phyloP scores from a whole-genome alignment of 2,329 filamentous ascomycete species.

The Alternaria sp. region DNA sequence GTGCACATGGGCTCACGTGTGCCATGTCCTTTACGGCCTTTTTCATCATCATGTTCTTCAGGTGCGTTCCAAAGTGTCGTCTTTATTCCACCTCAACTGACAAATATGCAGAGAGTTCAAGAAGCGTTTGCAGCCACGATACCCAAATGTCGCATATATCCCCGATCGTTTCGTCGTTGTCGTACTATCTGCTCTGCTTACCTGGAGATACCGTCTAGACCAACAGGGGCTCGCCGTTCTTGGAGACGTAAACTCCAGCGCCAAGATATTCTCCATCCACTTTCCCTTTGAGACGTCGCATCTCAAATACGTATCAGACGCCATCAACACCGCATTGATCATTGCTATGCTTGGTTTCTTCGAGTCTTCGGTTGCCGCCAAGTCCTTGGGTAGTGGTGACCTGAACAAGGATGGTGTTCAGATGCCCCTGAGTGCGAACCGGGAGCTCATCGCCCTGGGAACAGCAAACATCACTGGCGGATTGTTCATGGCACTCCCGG shows the following conservation, averaged over 20 bases:
- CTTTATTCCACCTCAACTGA: constrained; percentile 17
- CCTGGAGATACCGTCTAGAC: constrained; percentile 82
- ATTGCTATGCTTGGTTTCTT: constrained; percentile 98
- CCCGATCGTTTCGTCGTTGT: constrained; percentile 93
- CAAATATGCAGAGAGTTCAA: constrained; percentile 73
- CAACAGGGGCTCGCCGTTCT: constrained; percentile 81
- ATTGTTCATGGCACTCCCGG: constrained; percentile 90
- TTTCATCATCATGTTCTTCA: constrained; percentile 86
- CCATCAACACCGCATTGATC: constrained; percentile 89
- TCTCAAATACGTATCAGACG: constrained; percentile 83
- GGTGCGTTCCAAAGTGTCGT: constrained; percentile 61
- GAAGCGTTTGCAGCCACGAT: constrained; percentile 78
- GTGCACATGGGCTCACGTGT: constrained; percentile 78
- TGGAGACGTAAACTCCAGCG: constrained; percentile 79
- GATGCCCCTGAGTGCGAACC: constrained; percentile 86
- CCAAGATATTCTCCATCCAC: constrained; percentile 78
- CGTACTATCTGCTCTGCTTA: constrained; percentile 80
- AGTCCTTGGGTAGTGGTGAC: constrained; percentile 72
- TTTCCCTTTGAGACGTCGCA: constrained; percentile 84
- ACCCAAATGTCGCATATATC: constrained; percentile 83
- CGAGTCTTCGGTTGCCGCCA: constrained; percentile 94
- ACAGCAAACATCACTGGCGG: constrained; percentile 90
- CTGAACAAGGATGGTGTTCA: constrained; percentile 70
- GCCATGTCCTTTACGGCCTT: constrained; percentile 83
- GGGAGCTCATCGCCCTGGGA: constrained; percentile 91